Evolutionary conservation across 805 yeast species (phyloP).

Genomic region (Millerozyma acaciae): DNA sequence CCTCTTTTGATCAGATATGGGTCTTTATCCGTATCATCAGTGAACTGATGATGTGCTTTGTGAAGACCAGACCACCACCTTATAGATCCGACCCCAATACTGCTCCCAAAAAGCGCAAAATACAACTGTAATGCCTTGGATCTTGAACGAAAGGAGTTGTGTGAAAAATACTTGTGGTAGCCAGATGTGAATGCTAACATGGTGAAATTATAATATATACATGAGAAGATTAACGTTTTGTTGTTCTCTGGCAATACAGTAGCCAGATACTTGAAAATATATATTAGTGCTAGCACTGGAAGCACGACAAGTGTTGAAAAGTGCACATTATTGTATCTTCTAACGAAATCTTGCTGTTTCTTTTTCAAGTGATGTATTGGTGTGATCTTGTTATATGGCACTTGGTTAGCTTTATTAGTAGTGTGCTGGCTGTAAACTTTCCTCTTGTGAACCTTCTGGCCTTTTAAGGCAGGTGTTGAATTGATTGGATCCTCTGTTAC

Average conservation of each 20-base stretch:
- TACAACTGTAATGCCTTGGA: constrained; percentile 37
- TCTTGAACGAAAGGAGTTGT: constrained; percentile 31
- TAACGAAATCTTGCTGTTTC: constrained; percentile 32
- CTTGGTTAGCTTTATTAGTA: constrained; percentile 13
- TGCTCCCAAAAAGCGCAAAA: constrained; percentile 61
- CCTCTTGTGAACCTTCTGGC: constrained; percentile 18
- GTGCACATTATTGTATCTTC: constrained; percentile 33
- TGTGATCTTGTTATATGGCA: constrained; percentile 22
- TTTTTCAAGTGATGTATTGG: constrained; percentile 32
- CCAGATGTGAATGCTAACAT: constrained; percentile 40
- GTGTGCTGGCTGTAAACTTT: constrained; percentile 13
- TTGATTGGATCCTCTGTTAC: background rate
- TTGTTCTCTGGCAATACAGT: constrained; percentile 24
- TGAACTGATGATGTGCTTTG: constrained; percentile 84
- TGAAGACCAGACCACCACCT: constrained; percentile 81
- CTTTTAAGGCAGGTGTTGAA: background rate
- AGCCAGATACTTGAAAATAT: constrained; percentile 28
- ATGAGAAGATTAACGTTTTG: constrained; percentile 24
- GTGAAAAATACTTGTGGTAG: constrained; percentile 42
- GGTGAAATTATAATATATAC: constrained; percentile 32
- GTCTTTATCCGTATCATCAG: constrained; percentile 80
- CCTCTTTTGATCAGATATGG: constrained; percentile 86
- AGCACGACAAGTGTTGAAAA: constrained; percentile 30
- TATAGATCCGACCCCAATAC: constrained; percentile 73
- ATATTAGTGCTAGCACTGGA: constrained; percentile 28